phyloP scores from a whole-genome alignment of 805 yeast species.

The Ogataea glucozyma region DNA sequence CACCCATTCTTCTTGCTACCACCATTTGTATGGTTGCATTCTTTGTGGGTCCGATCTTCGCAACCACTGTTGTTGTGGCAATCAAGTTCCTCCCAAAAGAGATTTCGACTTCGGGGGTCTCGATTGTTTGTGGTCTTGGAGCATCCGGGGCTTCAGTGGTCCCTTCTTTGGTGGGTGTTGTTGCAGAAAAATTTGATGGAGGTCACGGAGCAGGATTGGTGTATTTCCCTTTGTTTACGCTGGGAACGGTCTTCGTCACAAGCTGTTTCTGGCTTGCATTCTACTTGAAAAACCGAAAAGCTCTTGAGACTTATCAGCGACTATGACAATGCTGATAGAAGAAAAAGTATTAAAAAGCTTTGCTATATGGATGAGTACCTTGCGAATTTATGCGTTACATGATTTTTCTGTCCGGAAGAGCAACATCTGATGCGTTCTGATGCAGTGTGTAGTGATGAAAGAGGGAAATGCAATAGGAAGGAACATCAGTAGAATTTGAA shows the following conservation, averaged over 20 bases:
- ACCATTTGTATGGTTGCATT: conserved; percentile 46
- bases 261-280: conserved; percentile 31
- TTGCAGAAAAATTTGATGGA: conserved; percentile 34
- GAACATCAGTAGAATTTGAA: conserved; percentile 15
- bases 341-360: no score
- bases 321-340: no score
- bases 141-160: conserved; percentile 81
- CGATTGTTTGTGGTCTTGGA: conserved; percentile 75
- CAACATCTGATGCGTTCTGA: no score
- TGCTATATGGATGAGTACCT: conserved; percentile 1
- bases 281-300: conserved; percentile 21
- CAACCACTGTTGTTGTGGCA: conserved; percentile 68
- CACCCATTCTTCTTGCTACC: conserved; percentile 33
- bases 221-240: conserved; percentile 32
- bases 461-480: no score
- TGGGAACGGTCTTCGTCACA: conserved; percentile 26
- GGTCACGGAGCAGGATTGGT: conserved; percentile 35
- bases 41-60: conserved; percentile 57
- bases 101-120: conserved; percentile 66
- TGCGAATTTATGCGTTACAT: no score
- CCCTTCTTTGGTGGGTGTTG: conserved; percentile 63
- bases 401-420: no score
- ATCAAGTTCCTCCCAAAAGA: conserved; percentile 60
- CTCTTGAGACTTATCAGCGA: conserved; percentile 17
- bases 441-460: no score